phyloP scores from a whole-genome alignment of 2,329 filamentous ascomycete species.

The Coniella lustricola region DNA sequence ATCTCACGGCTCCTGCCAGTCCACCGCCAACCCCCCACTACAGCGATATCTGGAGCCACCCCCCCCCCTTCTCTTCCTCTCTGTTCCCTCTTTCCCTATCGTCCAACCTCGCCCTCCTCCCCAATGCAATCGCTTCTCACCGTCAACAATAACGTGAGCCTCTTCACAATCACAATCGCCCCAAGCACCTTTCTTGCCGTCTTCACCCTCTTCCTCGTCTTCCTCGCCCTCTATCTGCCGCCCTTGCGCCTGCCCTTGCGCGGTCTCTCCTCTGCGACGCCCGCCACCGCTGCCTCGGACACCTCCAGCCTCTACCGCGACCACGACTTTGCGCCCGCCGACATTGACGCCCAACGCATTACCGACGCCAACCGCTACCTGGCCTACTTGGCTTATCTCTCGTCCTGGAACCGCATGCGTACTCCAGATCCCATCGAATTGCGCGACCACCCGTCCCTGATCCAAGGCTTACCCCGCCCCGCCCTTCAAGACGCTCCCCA shows the following conservation, averaged over 20 bases:
- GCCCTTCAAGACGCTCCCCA: conserved; percentile 9
- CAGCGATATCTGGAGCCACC: background rate
- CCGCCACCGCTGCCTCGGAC: conserved; percentile 5
- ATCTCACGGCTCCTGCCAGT: background rate
- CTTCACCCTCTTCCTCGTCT: conserved; percentile 42
- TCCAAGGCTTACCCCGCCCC: conserved; percentile 15
- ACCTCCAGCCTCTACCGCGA: conserved; percentile 3
- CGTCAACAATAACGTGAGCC: conserved; percentile 55
- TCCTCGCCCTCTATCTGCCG: conserved; percentile 43
- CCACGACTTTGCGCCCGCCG: background rate
- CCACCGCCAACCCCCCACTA: background rate
- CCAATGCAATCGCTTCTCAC: conserved; percentile 53
- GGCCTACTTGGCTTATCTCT: conserved; percentile 10
- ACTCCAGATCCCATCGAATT: conserved; percentile 16
- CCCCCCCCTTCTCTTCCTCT: background rate
- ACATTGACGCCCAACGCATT: background rate
- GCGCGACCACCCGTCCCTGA: conserved; percentile 18
- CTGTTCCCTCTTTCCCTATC: background rate
- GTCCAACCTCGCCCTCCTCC: conserved; percentile 7
- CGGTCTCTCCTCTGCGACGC: conserved; percentile 12
- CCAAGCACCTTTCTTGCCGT: conserved; percentile 51
- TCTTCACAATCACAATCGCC: conserved; percentile 52
- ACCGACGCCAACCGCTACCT: conserved; percentile 1
- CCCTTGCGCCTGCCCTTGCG: conserved; percentile 23
- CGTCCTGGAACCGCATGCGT: conserved; percentile 11